Evolutionary conservation across 495 filamentous ascomycete species (phyloP), one percentile per base, ranked within the genome.

Genomic region (Talaromyces proteolyticus): DNA sequence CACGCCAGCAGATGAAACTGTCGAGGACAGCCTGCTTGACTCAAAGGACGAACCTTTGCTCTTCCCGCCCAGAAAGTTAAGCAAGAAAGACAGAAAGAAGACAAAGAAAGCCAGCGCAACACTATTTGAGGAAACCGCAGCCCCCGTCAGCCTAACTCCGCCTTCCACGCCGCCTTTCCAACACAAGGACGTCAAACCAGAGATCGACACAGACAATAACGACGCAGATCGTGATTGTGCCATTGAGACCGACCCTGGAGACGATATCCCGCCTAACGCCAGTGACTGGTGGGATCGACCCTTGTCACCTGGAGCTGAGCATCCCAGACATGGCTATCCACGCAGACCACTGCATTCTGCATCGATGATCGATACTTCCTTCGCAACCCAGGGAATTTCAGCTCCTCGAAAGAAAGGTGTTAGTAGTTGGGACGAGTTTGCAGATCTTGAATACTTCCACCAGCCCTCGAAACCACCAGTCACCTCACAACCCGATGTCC

Each of bases 351-450:
- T 50, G 49, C 58, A 38, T 5, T 52, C 51, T 24, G 60, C 57
- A 46, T 61, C 68, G 8, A 50, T 70, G 44, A 69, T 73, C 44
- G 69, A 74, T 58, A 72, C 68, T 50, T 72, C 37, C n/a, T 49
- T 43, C 22, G 46, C 45, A 14, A 68, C 62, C 50, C 69, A 66
- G 39, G 50, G 56, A 19, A 64, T 60, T 46, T 54, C 42, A 6
- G 55, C 57, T 7, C 59, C 59, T 12, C 62, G 61, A 22, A 62
- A 64, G 26, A 60, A 61, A 8, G 70, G 68, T 23, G 57, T 58
- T 38, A 70, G 59, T 43, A 54, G 67, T 11, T 74, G 71, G 71
- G 69, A 70, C 18, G 65, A 69, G 42, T 74, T 74, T 54, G 47
- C 57, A 1, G 50, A 54, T 17, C 55, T 74, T 20, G 61, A 68